Evolutionary conservation across 257 asterid genomes (phyloP), one percentile per base, ranked within the genome.

Genomic region (Dorcoceras hygrometricum): DNA sequence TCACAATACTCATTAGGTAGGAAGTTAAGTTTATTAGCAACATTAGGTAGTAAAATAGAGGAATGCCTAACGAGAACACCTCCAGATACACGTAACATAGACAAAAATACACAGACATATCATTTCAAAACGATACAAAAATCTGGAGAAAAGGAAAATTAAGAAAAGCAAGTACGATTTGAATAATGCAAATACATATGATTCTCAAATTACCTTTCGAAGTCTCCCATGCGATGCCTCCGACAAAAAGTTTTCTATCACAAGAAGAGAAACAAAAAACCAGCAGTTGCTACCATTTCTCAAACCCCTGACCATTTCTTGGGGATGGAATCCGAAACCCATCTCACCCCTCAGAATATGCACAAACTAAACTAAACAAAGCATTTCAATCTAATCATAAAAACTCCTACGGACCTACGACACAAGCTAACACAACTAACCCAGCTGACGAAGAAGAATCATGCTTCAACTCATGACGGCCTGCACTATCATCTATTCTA

Each of bases 161-260:
- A 39, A 3, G 0, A 10, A 12, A 39, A 39, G 18, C n/a, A 39
- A 39, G 12, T 39, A 39, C 3, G 5, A 12, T 4, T 39, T 39
- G 50, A 12, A 2, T 10, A 12, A 18, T 11, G n/a, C n/a, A 12
- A 39, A 39, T 39, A 39, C 50, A 39, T 11, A 36, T 36, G 31
- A 56, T 20, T 23, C 4, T 31, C 2, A 25, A 23, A 55, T 26
- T 90, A 93, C 99, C 99, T 93, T 90, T 89, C 2, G 95, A 82
- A 65, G 99, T 93, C 92, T 93, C 97, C 97, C 96, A 90, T 71
- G 99, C 97, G 83, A 93, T 93, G 90, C 99, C 99, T 46, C 99
- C 99, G 11, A 90, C 96, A 76, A 90, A 93, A 78, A 93, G 99
- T 83, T 93, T 93, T 88, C 97, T 93, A 93, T 78, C 77, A 93